Base-by-base conservation (phyloP, 108 stramenopile genomes). In the Skeletonema costatum region DNA sequence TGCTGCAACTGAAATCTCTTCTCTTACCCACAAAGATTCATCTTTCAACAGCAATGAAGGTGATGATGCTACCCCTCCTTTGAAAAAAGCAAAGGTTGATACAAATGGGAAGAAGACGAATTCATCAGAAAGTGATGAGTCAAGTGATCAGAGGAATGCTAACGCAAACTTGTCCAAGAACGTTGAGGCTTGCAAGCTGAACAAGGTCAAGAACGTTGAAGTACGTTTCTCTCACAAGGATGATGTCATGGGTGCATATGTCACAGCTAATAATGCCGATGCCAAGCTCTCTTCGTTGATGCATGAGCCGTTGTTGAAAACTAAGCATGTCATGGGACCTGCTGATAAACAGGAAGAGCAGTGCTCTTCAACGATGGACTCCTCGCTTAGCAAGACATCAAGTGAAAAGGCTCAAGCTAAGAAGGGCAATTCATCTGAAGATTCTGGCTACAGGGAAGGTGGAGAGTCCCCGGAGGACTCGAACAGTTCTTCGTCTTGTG, bases 261-360 rank as follows among this genome's bases (percentile, higher is more conserved):
- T 95, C 13, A 95, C 94, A 13, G 90, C 92, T 1, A 95, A 95
- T 70, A 95, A 95, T 77, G 94, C 94, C 3, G 80, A 74, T 17
- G 94, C 94, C 30, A 78, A 90, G 44, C 76, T 95, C 7, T 92
- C 90, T 4, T 91, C 90, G 6, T 63, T 94, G 19, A 84, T 87
- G 71, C 90, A 91, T 60, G 51, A 70, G 36, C 68, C 66, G 32
- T 48, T 39, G 11, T 30, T 68, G 36, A 80, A 59, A 36, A 59
- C 48, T 8, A 77, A 65, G 46, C 65, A 41, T 13, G 66, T 21
- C 64, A 42, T 58, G 44, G 39, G 46, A 13, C 71, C 66, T 16
- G 16, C 60, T 48, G 30, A 21, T 56, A 68, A 66, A 58, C 68
- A 73, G 29, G 75, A 82, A 41, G 88, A 90, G 32, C 77, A 85